phyloP scores from a whole-genome alignment of 2,329 filamentous ascomycete genomes.

The Paecilomyces formosus region DNA sequence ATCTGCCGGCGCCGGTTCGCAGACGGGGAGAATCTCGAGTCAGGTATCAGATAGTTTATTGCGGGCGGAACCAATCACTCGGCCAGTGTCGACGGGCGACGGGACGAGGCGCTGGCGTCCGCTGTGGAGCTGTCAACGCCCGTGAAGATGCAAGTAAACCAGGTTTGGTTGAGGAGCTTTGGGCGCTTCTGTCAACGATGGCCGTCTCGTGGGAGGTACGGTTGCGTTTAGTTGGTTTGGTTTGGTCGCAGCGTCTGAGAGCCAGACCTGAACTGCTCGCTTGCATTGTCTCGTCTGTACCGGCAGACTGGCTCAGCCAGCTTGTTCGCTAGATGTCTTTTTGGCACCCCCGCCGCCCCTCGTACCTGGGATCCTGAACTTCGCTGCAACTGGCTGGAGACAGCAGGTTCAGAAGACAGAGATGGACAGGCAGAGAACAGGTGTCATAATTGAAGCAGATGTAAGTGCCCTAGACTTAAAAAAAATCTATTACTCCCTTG shows the following conservation, averaged over 20 bases:
- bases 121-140: neutral
- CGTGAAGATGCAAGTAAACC: neutral
- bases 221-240: neutral
- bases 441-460: neutral
- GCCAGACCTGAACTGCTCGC: neutral
- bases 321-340: neutral
- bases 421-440: neutral
- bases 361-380: neutral
- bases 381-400: neutral
- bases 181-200: neutral
- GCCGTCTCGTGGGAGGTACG: neutral
- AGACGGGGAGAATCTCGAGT: neutral
- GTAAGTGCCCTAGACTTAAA: neutral
- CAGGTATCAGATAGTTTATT: neutral
- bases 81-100: neutral
- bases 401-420: neutral
- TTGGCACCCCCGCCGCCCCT: neutral
- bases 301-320: neutral
- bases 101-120: neutral
- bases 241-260: neutral
- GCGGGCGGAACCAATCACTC: neutral
- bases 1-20: neutral
- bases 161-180: neutral
- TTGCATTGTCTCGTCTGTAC: neutral
- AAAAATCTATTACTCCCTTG: neutral